These are phyloP conservation scores for Boletus sp. DNA, from an alignment of 768 basidiomycete genomes.

Conservation along the genomic window DNA sequence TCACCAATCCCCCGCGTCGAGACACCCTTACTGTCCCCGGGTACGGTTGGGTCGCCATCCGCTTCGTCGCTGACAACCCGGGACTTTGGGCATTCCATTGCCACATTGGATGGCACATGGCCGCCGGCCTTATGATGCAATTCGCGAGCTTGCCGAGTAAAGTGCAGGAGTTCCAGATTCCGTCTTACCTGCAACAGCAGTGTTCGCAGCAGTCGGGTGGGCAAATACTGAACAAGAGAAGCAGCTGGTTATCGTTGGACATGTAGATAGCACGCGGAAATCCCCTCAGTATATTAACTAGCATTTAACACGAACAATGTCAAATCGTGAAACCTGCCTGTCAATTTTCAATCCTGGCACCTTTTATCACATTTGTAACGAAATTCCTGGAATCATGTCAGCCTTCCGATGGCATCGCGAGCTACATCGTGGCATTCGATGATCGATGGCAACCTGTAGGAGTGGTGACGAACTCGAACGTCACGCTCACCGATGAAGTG, in stretches of 20 bases:
- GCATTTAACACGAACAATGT: not conserved
- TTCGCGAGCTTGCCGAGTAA: slow-evolving; percentile 38
- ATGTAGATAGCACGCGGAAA: slow-evolving; percentile 3
- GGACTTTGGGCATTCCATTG: slow-evolving; percentile 49
- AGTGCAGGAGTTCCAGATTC: slow-evolving; percentile 35
- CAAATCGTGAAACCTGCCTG: not conserved
- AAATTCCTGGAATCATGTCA: too few relatives aligned
- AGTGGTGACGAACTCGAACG: slow-evolving; percentile 58
- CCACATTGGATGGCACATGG: slow-evolving; percentile 41
- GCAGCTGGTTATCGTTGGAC: slow-evolving; percentile 17
- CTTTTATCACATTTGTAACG: too few relatives aligned
- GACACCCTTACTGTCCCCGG: slow-evolving; percentile 43
- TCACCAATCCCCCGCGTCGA: slow-evolving; percentile 38
- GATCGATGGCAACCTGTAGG: slow-evolving; percentile 38
- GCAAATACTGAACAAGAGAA: slow-evolving; percentile 16
- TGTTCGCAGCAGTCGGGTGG: slow-evolving; percentile 35
- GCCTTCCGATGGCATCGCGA: too few relatives aligned
- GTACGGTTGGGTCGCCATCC: slow-evolving; percentile 37
- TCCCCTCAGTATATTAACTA: not conserved
- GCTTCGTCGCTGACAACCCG: slow-evolving; percentile 44
- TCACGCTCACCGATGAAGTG: slow-evolving; percentile 58
- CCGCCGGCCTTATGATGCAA: slow-evolving; percentile 41
- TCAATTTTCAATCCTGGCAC: too few relatives aligned
- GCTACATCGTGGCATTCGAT: not conserved
- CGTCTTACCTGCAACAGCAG: slow-evolving; percentile 34